These are phyloP conservation scores for Leucoagaricus sp. DNA, from an alignment of 1,284 basidiomycete species.

Conservation along the genomic window DNA sequence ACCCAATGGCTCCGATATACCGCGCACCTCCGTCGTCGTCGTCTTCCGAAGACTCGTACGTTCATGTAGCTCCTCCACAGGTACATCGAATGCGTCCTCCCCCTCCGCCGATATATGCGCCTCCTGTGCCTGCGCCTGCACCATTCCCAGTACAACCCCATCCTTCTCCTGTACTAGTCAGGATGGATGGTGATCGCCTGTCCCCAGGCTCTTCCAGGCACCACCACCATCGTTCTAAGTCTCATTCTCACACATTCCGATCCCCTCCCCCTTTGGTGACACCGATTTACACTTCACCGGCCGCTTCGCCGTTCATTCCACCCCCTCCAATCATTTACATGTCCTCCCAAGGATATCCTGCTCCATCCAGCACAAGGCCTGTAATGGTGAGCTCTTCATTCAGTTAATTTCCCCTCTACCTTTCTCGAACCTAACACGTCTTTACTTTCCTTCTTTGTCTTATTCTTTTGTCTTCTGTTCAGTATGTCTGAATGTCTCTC, in stretches of 20 bases:
- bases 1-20: slow-evolving; percentile 9
- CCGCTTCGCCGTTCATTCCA: not conserved
- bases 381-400: slow-evolving; percentile 2
- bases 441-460: not conserved
- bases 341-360: slow-evolving; percentile 6
- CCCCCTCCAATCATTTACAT: slow-evolving; percentile 9
- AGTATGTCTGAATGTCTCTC: slow-evolving; percentile 11
- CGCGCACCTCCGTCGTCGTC: slow-evolving; percentile 9
- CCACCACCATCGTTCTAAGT: slow-evolving; percentile 6
- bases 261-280: slow-evolving; percentile 12
- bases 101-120: slow-evolving; percentile 13
- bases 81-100: slow-evolving; percentile 8
- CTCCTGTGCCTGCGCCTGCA: not conserved
- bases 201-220: slow-evolving; percentile 1
- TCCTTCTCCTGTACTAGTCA: slow-evolving; percentile 1
- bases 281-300: slow-evolving; percentile 12
- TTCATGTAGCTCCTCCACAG: slow-evolving; percentile 11
- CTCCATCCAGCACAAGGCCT: not conserved
- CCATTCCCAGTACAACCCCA: slow-evolving; percentile 5
- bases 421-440: not conserved
- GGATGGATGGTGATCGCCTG: not conserved
- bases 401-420: not conserved
- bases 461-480: not conserved
- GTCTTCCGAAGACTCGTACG: slow-evolving; percentile 11
- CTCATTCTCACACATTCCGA: slow-evolving; percentile 9